These are phyloP conservation scores for Colletotrichum nymphaeae DNA, from an alignment of 2,329 filamentous ascomycete species.

Conservation along the genomic window DNA sequence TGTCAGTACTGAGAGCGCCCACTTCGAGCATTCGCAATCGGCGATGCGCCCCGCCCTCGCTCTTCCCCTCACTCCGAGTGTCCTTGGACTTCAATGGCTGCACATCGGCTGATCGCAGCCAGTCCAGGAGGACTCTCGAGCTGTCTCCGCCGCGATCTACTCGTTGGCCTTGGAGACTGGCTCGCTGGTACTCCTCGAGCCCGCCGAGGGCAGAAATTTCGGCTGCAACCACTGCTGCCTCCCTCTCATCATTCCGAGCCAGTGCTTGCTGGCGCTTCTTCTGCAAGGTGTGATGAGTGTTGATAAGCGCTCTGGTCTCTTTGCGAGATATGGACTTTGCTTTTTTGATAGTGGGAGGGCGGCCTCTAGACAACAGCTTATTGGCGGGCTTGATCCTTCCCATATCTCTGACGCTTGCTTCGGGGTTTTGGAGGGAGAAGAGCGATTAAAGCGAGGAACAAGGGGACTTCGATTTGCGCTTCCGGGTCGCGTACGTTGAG, in stretches of 20 bases:
- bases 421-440: too few species aligned
- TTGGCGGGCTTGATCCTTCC: slow-evolving; percentile 23
- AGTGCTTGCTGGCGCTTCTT: slow-evolving; percentile 70
- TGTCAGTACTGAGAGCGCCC: slow-evolving; percentile 85
- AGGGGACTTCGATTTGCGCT: background rate
- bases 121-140: slow-evolving; percentile 72
- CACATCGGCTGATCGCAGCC: slow-evolving; percentile 59
- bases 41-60: background rate
- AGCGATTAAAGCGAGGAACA: background rate
- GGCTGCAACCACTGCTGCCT: slow-evolving; percentile 57
- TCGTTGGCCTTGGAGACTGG: slow-evolving; percentile 76
- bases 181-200: slow-evolving; percentile 72
- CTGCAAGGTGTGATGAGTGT: slow-evolving; percentile 72
- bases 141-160: slow-evolving; percentile 75
- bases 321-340: slow-evolving; percentile 72
- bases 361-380: slow-evolving; percentile 56
- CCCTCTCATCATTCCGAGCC: slow-evolving; percentile 61
- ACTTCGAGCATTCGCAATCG: slow-evolving; percentile 84
- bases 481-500: background rate
- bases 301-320: slow-evolving; percentile 73
- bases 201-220: slow-evolving; percentile 71
- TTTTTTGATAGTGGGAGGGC: slow-evolving; percentile 66
- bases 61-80: background rate
- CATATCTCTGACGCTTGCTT: slow-evolving; percentile 7
- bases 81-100: slow-evolving; percentile 36